Base-by-base conservation (phyloP, 2,329 filamentous ascomycete species). In the Cytospora leucostoma region DNA sequence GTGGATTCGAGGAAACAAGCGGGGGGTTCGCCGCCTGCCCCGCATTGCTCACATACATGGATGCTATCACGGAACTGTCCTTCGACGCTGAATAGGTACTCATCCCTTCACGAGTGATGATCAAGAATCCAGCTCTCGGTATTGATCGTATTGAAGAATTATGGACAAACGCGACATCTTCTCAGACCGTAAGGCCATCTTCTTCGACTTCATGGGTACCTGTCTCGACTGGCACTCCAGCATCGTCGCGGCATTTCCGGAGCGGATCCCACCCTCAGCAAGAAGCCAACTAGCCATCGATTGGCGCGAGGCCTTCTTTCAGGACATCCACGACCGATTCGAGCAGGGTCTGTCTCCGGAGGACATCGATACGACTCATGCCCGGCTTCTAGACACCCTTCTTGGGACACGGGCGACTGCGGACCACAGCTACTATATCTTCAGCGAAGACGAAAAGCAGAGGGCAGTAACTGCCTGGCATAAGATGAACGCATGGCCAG, bases 201-300 rank as follows among this genome's bases (percentile, higher is more conserved):
- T 84, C 66, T 85, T 84, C 71, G 80, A 85, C 72, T 81, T 85
- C 68, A 85, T 85, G 82, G 82, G 83, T 32, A 85, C 82, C 33
- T 85, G 82, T 66, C 79, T 83, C 3, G 77, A 86, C 70, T 85
- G 81, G 83, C 81, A 84, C 64, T 71, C 69, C 54, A 74, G 74
- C 44, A 73, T 78, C 11, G 66, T 75, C n/a, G 34, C 69, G 19
- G 69, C 74, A 3, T 68, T 79, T 2, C 80, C 79, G 1, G 8
- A 66, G 2, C 65, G 70, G 0, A 72, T 81, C 32, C 62, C 75
- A 7, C 38, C 68, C 21, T 56, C 67, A 0, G 68, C 71, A 12
- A 70, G 74, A 12, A 80, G 76, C 7, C 66, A 77, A 11, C 62
- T 85, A 50, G 81, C 82, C 0, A 74, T 83, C 1, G 74, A 79